Evolutionary conservation across 139 green algal genomes (phyloP), one percentile per base, ranked within the genome.

Genomic region (Auxenochlorella protothecoides): DNA sequence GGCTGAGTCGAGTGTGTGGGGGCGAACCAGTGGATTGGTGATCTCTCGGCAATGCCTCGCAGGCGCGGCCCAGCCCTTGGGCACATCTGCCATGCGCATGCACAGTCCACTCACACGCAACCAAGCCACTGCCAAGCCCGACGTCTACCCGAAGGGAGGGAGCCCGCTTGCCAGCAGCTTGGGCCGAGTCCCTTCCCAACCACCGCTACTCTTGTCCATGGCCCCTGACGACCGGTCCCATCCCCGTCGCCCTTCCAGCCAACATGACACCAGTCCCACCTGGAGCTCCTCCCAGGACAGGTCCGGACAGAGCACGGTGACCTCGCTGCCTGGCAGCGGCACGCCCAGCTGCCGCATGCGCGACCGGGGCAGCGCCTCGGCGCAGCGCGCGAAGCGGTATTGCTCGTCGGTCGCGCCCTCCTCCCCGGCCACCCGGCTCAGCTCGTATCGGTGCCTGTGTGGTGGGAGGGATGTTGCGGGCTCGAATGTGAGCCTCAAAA

Each of bases 261-360:
- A 44, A 44, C 27, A 67, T 55, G 63, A 69, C 74, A 13, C 9
- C 8, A 65, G 63, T 8, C 55, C 3, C 65, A 92, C 87, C 85
- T 88, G 72, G 15, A 91, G 76, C 52, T 93, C 86, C 71, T 93
- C 89, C 90, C 90, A 96, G 3, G 54, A 62, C 11, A 94, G 55
- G n/a, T 74, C 68, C 51, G 79, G 68, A 2, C 91, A 67, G 55
- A 92, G 52, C 14, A 91, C 80, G 14, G 81, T 78, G 52, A 87
- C 62, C 57, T 89, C 64, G 2, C 63, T 65, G 12, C 70, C 74
- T 0, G 90, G 85, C 75, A 93, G 76, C 2, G 90, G 90, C 72
- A 92, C 65, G 5, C 90, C 90, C 59, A 80, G 55, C 56, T 62
- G 72, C 11, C 62, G 54, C 77, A 92, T 83, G 15, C 62, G 44